A percentile compares a stretch with the other conserved stretches of the same genome.
Evolutionary conservation across 257 asterid genomes (phyloP).

Genomic region (Petunia secreta): DNA sequence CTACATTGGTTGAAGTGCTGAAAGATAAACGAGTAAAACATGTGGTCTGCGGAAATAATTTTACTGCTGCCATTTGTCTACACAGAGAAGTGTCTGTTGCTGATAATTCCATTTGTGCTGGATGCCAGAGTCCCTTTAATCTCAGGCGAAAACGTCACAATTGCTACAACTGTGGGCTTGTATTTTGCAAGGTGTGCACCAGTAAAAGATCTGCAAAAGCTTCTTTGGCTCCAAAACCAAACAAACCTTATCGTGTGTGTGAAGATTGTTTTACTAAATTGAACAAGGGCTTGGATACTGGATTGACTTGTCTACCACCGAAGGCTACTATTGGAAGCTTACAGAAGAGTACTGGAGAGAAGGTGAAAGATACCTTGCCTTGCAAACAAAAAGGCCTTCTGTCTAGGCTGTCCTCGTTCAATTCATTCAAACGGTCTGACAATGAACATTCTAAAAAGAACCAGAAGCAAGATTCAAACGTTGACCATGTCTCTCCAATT

Average conservation of each 20-base stretch:
- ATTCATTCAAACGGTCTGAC: constrained; percentile 50
- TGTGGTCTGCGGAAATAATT: constrained; percentile 61
- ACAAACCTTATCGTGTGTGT: constrained; percentile 65
- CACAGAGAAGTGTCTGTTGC: constrained; percentile 40
- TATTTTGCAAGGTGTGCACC: constrained; percentile 62
- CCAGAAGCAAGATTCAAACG: constrained; percentile 39
- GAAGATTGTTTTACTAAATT: constrained; percentile 64
- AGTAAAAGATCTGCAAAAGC: constrained; percentile 61
- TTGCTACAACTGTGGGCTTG: constrained; percentile 81
- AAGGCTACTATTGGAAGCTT: constrained; percentile 41
- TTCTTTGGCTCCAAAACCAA: constrained; percentile 62
- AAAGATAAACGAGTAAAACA: constrained; percentile 59
- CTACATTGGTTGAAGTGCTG: constrained; percentile 62
- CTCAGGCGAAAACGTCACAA: constrained; percentile 64
- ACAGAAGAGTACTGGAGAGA: constrained; percentile 34
- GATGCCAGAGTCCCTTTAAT: constrained; percentile 58
- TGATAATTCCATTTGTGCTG: constrained; percentile 45
- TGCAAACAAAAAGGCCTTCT: constrained; percentile 38
- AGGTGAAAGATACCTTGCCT: constrained; percentile 32
- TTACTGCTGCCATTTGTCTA: constrained; percentile 65
- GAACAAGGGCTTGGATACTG: constrained; percentile 46
- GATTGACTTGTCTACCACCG: constrained; percentile 48
- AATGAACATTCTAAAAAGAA: constrained; percentile 36
- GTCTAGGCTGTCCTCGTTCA: constrained; percentile 57
- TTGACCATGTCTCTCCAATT: constrained; percentile 36